Evolutionary conservation across 495 filamentous ascomycete genomes (phyloP).

Genomic region (Daldinia vernicosa): DNA sequence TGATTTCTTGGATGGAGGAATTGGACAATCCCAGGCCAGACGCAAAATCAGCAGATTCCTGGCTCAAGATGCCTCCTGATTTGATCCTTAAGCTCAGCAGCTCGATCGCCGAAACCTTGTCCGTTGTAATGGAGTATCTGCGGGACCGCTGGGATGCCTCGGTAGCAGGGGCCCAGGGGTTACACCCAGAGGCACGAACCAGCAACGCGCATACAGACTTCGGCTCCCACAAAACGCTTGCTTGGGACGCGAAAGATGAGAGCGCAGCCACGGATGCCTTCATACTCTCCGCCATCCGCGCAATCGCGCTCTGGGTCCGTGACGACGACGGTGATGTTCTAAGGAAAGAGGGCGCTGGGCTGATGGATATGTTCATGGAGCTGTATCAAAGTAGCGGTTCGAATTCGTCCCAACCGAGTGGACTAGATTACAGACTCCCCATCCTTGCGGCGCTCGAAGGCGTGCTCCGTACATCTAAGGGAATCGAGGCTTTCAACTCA

Average conservation of each 20-base stretch:
- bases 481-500: slow-evolving; percentile 54
- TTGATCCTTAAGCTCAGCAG: slow-evolving; percentile 66
- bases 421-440: slow-evolving; percentile 60
- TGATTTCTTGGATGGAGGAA: slow-evolving; percentile 60
- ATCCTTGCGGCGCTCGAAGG: slow-evolving; percentile 65
- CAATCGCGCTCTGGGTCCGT: slow-evolving; percentile 67
- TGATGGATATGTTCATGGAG: slow-evolving; percentile 66
- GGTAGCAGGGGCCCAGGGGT: slow-evolving; percentile 61
- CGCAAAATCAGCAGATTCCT: not conserved
- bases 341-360: slow-evolving; percentile 60
- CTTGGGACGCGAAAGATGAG: slow-evolving; percentile 60
- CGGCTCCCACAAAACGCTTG: slow-evolving; percentile 52
- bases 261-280: slow-evolving; percentile 56
- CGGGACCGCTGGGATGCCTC: slow-evolving; percentile 71
- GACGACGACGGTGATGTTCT: slow-evolving; percentile 69
- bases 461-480: slow-evolving; percentile 53
- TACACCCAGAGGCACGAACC: slow-evolving; percentile 58
- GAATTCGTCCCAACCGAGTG: slow-evolving; percentile 12
- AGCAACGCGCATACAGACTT: slow-evolving; percentile 43
- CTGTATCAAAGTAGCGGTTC: slow-evolving; percentile 56
- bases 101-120: slow-evolving; percentile 66
- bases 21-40: slow-evolving; percentile 32
- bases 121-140: slow-evolving; percentile 67
- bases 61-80: slow-evolving; percentile 56
- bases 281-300: slow-evolving; percentile 60